phyloP scores from a whole-genome alignment of 352 stramenopile genomes.

The Phytophthora sansomeana region DNA sequence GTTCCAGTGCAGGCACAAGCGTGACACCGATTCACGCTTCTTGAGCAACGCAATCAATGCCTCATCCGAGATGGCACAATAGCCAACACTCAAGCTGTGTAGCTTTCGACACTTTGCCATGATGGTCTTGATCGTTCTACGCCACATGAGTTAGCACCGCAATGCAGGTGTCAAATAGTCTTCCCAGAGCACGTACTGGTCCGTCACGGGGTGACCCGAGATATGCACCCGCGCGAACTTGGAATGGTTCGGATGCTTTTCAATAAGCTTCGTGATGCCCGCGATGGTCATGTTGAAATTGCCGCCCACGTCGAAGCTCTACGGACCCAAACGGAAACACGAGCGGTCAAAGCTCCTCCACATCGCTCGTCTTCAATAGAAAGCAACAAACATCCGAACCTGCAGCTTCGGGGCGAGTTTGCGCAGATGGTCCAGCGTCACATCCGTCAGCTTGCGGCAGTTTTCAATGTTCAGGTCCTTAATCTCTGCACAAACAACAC shows the following conservation, averaged over 20 bases:
- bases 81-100: constrained; percentile 86
- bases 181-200: constrained; percentile 59
- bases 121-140: constrained; percentile 86
- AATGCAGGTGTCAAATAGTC: background rate
- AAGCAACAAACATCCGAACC: constrained; percentile 38
- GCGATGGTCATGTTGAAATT: constrained; percentile 92
- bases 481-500: constrained; percentile 58
- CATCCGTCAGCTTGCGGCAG: constrained; percentile 89
- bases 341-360: background rate
- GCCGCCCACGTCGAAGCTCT: constrained; percentile 88
- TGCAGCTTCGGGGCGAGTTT: constrained; percentile 85
- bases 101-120: constrained; percentile 92
- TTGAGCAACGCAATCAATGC: constrained; percentile 86
- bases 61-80: constrained; percentile 88
- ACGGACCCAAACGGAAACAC: background rate
- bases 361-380: background rate
- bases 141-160: background rate
- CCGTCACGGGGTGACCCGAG: constrained; percentile 82
- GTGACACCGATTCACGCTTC: constrained; percentile 82
- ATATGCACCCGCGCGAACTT: constrained; percentile 90
- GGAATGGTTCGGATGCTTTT: constrained; percentile 91
- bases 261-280: constrained; percentile 89
- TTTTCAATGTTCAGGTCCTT: constrained; percentile 92
- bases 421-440: constrained; percentile 77
- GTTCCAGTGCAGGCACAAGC: constrained; percentile 89